Evolutionary conservation across 176 grass and related monocot species (phyloP).

Genomic region (Saccharum officinarum): DNA sequence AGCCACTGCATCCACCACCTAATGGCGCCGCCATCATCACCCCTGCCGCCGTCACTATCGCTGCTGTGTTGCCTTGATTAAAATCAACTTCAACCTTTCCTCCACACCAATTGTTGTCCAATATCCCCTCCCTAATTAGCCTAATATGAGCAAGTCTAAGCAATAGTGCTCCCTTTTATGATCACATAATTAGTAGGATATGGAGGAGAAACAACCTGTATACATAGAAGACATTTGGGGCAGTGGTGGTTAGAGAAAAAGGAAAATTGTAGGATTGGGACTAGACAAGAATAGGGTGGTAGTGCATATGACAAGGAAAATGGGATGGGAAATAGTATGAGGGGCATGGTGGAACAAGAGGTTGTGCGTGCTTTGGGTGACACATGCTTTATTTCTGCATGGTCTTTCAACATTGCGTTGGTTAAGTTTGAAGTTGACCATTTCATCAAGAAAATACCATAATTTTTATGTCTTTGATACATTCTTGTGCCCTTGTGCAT

Average conservation of each 20-base stretch:
- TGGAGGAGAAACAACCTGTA: neutral
- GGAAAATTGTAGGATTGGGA: neutral
- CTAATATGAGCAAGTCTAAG: neutral
- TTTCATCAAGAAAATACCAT: neutral
- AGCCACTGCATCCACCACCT: constrained; percentile 16
- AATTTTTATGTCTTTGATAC: neutral
- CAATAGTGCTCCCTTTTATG: neutral
- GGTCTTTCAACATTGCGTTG: neutral
- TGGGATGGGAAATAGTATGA: neutral
- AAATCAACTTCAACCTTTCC: neutral
- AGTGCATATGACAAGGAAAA: neutral
- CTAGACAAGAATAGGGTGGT: constrained; percentile 26
- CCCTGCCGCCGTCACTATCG: constrained; percentile 5
- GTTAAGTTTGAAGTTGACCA: neutral
- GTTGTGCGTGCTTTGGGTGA: neutral
- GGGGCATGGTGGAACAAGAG: neutral
- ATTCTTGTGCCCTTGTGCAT: neutral
- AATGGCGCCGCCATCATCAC: constrained; percentile 34
- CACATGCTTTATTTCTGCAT: neutral
- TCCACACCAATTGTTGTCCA: neutral
- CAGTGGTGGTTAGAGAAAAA: neutral
- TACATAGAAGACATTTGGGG: constrained; percentile 13
- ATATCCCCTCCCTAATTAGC: neutral
- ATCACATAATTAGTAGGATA: neutral
- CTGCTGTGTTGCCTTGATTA: constrained; percentile 6